Conservation (phyloP, 2,329 filamentous ascomycete genomes). For the Paraphaeosphaeria minitans region DNA sequence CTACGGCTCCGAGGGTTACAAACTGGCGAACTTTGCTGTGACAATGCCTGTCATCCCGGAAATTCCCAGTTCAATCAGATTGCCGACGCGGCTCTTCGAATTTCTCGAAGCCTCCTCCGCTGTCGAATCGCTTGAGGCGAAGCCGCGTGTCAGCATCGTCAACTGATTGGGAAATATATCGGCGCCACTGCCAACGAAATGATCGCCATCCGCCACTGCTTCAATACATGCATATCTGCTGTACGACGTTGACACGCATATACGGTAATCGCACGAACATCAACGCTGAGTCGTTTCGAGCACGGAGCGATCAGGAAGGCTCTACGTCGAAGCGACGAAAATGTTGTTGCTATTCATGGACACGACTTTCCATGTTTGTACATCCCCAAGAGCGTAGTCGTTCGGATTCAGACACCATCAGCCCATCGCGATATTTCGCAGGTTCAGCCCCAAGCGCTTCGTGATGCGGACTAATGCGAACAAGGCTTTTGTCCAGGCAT, state of each 20-base stretch:
- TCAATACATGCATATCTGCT: neutral
- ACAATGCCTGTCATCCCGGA: neutral
- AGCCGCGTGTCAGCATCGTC: neutral
- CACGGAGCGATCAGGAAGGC: conserved; percentile 1
- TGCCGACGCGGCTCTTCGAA: neutral
- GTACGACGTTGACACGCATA: conserved; percentile 3
- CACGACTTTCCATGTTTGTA: neutral
- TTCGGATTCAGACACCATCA: neutral
- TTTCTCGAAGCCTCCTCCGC: neutral
- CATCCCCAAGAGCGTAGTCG: neutral
- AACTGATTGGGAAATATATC: neutral
- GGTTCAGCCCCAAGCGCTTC: neutral
- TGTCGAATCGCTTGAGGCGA: neutral
- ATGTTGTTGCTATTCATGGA: conserved; percentile 4
- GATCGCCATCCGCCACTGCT: neutral
- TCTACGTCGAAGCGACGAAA: neutral
- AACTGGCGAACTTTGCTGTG: neutral
- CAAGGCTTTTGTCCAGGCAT: neutral
- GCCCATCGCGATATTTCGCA: neutral
- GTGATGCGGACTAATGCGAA: neutral
- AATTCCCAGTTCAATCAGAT: neutral
- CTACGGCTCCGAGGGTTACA: conserved; percentile 14
- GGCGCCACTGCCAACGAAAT: neutral
- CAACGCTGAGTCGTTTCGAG: neutral
- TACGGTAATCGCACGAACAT: neutral